A percentile compares a stretch with the other conserved stretches of the same genome.
These are phyloP conservation scores for Colletotrichum eremochloae DNA, from an alignment of 2,329 filamentous ascomycete species.

Conservation along the genomic window DNA sequence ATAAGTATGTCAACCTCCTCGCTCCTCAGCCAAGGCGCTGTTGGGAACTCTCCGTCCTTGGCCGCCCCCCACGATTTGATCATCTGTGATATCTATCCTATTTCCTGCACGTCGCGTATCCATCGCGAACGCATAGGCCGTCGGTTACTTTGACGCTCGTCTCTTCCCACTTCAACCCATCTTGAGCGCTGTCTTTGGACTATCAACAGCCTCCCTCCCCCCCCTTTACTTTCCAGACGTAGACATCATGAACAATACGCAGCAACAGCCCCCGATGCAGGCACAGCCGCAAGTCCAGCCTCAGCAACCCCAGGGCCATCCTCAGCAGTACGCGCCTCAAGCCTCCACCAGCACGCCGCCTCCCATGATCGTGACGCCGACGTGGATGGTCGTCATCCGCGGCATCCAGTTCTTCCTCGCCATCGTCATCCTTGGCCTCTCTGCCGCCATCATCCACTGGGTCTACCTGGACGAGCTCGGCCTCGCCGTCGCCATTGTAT, in stretches of 20 bases:
- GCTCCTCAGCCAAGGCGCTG: constrained; percentile 2
- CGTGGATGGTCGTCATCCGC: constrained; percentile 59
- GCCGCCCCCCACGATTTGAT: neutral
- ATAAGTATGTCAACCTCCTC: constrained; percentile 25
- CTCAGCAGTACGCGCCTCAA: neutral
- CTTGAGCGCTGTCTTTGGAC: neutral
- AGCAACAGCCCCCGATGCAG: constrained; percentile 16
- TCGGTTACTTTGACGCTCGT: neutral
- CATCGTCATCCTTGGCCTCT: constrained; percentile 58
- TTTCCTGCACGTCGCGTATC: neutral
- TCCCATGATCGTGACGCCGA: constrained; percentile 55
- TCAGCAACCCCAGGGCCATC: neutral
- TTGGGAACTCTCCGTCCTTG: neutral
- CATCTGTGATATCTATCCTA: neutral
- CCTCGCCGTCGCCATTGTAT: constrained; percentile 57
- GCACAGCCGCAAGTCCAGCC: constrained; percentile 11
- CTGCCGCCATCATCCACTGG: constrained; percentile 57
- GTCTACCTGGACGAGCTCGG: constrained; percentile 56
- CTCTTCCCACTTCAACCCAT: neutral
- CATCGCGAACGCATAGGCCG: neutral
- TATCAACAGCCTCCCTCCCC: neutral
- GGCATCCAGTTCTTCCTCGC: constrained; percentile 58
- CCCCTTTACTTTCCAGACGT: neutral
- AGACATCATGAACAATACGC: constrained; percentile 17
- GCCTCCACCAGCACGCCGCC: constrained; percentile 6